Percentiles rank a stretch among this genome's conserved stretches.
These are phyloP conservation scores for Isochrysis galbana DNA, from an alignment of 78 protist genomes.

Conservation along the genomic window DNA sequence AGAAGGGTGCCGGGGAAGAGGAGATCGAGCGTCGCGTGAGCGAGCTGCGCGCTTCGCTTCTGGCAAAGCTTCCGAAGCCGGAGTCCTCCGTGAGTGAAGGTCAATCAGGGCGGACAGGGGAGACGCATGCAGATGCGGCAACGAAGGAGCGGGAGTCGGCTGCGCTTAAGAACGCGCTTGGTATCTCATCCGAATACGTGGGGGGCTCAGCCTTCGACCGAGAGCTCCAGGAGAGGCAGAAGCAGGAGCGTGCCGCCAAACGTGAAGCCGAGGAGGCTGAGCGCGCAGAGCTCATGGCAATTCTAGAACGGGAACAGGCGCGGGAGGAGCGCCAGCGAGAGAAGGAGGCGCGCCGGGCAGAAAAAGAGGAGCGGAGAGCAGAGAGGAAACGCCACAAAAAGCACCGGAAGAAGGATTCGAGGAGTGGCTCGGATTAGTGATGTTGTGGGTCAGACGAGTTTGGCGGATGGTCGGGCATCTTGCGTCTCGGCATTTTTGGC, in stretches of 20 bases:
- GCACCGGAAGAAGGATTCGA: background rate
- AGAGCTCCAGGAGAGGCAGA: background rate
- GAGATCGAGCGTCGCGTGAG: background rate
- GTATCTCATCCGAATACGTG: background rate
- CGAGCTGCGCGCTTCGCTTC: background rate
- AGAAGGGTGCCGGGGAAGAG: background rate
- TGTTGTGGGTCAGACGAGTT: too few species aligned
- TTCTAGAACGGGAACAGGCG: background rate
- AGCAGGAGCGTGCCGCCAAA: background rate
- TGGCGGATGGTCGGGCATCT: too few species aligned
- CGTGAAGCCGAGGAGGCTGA: background rate
- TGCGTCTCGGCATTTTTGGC: too few species aligned
- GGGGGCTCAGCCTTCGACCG: background rate
- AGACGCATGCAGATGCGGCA: constrained; percentile 42
- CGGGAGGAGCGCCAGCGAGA: background rate
- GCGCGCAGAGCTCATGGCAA: background rate
- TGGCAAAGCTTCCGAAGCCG: background rate
- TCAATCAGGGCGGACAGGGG: background rate
- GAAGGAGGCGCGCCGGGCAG: constrained; percentile 2
- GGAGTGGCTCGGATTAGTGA: too few species aligned
- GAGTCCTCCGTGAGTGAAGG: background rate
- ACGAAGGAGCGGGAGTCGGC: background rate
- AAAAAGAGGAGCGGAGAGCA: background rate
- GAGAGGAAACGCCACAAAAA: background rate
- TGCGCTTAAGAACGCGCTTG: constrained; percentile 2